Evolutionary conservation across 257 asterid species (phyloP), one percentile per base, ranked within the genome.

Genomic region (Solanum pimpinellifolium): DNA sequence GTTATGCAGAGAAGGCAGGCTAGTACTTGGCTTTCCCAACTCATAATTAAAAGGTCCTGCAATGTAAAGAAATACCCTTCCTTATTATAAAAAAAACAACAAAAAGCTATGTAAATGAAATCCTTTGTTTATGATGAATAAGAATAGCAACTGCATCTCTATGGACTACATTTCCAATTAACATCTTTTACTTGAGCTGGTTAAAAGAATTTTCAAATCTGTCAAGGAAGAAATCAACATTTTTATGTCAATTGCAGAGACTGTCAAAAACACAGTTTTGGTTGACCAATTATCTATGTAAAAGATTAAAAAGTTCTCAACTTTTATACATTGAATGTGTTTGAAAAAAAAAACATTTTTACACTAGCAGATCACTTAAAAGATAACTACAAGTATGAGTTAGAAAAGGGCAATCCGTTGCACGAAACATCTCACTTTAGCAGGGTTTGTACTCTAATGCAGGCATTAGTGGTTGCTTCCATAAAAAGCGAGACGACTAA

Each of bases 41-140:
- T 90, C 95, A 81, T 94, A 97, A 91, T 94, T 97, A 92, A 97
- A 97, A 60, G 99, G 99, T 70, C 99, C 99, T 97, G 95, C 86
- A 87, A 72, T 76, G 77, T 37, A 72, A 87, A 42, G 16, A 83
- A 85, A 87, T 82, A 29, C 29, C n/a, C 20, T 31, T n/a, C 7
- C 35, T 42, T 87, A 33, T 59, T 83, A 16, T 47, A 46, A 37
- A 69, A 29, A 20, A 4, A 66, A 66, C 13, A 9, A 16, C 39
- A 70, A 47, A 42, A 59, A 85, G 21, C 47, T 62, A 85, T 69
- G 88, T 35, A 81, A 87, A 86, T 69, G n/a, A 37, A 69, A 74
- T 49, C 39, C 33, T 81, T 68, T 81, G 31, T 42, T 31, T 65
- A 33, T 41, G 84, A 78, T 78, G n/a, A 78, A 78, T 46, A 31